Evolutionary conservation across 2,329 filamentous ascomycete genomes (phyloP).

Genomic region (Cytospora schulzeri): DNA sequence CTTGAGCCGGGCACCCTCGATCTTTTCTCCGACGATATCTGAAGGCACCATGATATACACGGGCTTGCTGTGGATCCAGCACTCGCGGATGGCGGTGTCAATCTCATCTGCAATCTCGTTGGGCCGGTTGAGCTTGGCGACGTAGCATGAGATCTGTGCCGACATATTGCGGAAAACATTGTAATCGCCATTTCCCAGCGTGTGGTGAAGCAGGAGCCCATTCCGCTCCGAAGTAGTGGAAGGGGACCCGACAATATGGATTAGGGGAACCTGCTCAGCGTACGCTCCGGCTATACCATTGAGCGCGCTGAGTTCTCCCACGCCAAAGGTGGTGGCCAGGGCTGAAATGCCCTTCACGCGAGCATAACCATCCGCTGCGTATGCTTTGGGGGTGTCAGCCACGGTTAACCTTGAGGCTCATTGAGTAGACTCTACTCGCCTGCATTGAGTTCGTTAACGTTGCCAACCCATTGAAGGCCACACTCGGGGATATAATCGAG

Average conservation of each 20-base stretch:
- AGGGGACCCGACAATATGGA: constrained; percentile 65
- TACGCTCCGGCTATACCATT: constrained; percentile 75
- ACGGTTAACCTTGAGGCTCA: constrained; percentile 1
- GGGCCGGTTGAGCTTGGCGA: constrained; percentile 71
- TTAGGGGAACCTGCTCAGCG: constrained; percentile 71
- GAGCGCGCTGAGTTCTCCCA: constrained; percentile 72
- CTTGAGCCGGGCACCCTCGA: constrained; percentile 73
- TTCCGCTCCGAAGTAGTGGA: constrained; percentile 51
- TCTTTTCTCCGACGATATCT: constrained; percentile 75
- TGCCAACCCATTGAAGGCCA: constrained; percentile 66
- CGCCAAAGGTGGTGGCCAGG: constrained; percentile 75
- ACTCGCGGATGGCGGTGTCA: constrained; percentile 75
- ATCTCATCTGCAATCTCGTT: constrained; percentile 73
- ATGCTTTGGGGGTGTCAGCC: constrained; percentile 49
- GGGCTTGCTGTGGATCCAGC: constrained; percentile 72
- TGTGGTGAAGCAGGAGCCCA: constrained; percentile 63
- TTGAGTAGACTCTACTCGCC: constrained; percentile 46
- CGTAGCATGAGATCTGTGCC: constrained; percentile 68
- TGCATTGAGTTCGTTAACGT: constrained; percentile 73
- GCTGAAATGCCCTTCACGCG: constrained; percentile 71
- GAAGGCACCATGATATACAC: constrained; percentile 84
- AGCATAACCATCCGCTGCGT: constrained; percentile 80
- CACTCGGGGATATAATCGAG: constrained; percentile 65
- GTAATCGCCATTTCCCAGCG: constrained; percentile 77
- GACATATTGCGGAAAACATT: constrained; percentile 82